A percentile compares a stretch with the other conserved stretches of the same genome.
phyloP scores from a whole-genome alignment of 306 rosid species.

The Pyrus bretschneideri region DNA sequence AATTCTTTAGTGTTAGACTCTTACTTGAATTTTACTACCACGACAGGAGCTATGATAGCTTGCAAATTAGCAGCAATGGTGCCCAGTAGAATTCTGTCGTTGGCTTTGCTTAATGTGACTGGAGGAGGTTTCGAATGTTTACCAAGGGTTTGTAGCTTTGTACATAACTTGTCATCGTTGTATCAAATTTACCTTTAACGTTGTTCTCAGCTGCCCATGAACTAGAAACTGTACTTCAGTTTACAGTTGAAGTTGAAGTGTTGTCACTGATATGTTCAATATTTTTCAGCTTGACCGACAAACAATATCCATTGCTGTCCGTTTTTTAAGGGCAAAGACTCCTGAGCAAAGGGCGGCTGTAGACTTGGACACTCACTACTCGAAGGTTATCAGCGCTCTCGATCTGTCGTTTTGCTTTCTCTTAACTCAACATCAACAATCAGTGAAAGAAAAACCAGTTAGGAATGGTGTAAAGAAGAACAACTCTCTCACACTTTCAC shows the following conservation, averaged over 20 bases:
- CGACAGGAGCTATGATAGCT: slow-evolving; percentile 88
- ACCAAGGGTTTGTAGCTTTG: slow-evolving; percentile 54
- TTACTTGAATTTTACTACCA: background rate
- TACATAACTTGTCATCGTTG: background rate
- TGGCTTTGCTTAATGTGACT: slow-evolving; percentile 85
- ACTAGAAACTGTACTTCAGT: background rate
- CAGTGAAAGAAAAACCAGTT: background rate
- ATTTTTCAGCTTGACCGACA: slow-evolving; percentile 56
- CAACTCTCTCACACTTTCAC: background rate
- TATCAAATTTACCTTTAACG: background rate
- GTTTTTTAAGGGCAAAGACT: slow-evolving; percentile 86
- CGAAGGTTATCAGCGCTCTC: slow-evolving; percentile 42
- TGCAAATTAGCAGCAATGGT: slow-evolving; percentile 85
- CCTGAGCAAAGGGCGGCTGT: slow-evolving; percentile 95
- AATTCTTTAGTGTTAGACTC: background rate
- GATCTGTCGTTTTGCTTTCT: background rate
- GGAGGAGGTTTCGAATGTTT: slow-evolving; percentile 92
- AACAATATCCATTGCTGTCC: slow-evolving; percentile 63
- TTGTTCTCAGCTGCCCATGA: background rate
- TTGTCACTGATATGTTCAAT: background rate
- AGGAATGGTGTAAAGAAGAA: background rate
- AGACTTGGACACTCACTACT: slow-evolving; percentile 96
- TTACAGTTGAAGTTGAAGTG: background rate
- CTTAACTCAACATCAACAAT: background rate
- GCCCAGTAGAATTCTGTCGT: slow-evolving; percentile 69